Percentiles rank a stretch among this genome's conserved stretches.
Conservation (phyloP, 2,329 filamentous ascomycete species). For the Ophiostoma perfectum region DNA sequence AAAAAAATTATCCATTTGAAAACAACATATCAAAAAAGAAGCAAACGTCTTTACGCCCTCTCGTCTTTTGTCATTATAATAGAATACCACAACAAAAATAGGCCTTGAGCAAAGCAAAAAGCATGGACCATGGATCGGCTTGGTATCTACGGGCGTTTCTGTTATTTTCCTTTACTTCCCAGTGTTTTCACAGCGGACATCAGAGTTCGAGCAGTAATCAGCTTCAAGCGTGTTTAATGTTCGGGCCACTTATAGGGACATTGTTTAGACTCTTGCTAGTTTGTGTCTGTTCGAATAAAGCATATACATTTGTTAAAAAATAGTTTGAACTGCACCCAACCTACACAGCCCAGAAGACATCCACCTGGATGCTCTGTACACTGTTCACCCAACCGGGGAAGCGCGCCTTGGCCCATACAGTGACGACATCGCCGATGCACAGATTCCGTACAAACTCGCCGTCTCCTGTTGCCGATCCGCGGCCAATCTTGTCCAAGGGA, state of each 20-base stretch:
- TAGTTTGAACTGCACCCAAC: neutral
- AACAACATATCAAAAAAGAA: neutral
- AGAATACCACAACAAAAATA: neutral
- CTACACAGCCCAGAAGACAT: constrained; percentile 54
- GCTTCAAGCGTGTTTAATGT: too few species aligned
- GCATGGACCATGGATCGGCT: neutral
- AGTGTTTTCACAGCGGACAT: too few species aligned
- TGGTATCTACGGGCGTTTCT: too few species aligned
- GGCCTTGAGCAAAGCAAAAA: neutral
- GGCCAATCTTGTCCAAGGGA: neutral
- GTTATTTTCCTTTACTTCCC: too few species aligned
- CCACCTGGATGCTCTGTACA: constrained; percentile 46
- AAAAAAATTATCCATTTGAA: constrained; percentile 10
- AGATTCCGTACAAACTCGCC: constrained; percentile 53
- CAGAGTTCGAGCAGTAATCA: too few species aligned
- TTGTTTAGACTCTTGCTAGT: too few species aligned
- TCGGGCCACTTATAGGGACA: too few species aligned
- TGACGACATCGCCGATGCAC: constrained; percentile 56
- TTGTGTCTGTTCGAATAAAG: too few species aligned
- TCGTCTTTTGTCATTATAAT: neutral
- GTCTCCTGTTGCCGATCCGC: constrained; percentile 37
- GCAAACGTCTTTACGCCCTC: neutral
- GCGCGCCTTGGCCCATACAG: constrained; percentile 55
- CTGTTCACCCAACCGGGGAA: constrained; percentile 51
- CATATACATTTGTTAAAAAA: too few species aligned